A percentile compares a stretch with the other conserved stretches of the same genome.
Evolutionary conservation across 768 basidiomycete genomes (phyloP).

Genomic region (Epithele typhae): DNA sequence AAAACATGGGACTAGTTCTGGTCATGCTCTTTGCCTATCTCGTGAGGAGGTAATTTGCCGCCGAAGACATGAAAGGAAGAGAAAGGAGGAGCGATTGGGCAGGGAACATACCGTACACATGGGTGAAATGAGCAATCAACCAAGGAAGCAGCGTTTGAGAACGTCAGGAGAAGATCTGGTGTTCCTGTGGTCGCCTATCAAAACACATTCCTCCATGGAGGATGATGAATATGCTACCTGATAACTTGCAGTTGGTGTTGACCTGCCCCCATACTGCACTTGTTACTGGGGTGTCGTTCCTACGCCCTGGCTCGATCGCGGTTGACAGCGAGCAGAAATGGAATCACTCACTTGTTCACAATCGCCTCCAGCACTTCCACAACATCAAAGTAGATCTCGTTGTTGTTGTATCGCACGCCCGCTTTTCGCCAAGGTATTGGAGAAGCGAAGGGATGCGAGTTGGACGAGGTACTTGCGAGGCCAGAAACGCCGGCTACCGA

Average conservation of each 20-base stretch:
- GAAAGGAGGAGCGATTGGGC: slow-evolving; percentile 21
- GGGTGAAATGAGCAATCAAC: slow-evolving; percentile 87
- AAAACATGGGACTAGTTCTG: no score
- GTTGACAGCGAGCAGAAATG: no score
- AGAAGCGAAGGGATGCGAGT: slow-evolving; percentile 64
- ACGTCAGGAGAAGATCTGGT: slow-evolving; percentile 80
- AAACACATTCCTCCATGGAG: no score
- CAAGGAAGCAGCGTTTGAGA: slow-evolving; percentile 70
- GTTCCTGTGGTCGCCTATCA: no score
- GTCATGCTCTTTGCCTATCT: no score
- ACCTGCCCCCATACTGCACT: slow-evolving; percentile 74
- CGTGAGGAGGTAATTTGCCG: no score
- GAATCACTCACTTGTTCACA: slow-evolving; percentile 66
- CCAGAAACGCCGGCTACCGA: slow-evolving; percentile 49
- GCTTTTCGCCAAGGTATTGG: slow-evolving; percentile 93
- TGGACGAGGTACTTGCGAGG: slow-evolving; percentile 29
- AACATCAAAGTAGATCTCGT: slow-evolving; percentile 93
- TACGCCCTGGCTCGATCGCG: slow-evolving; percentile 24
- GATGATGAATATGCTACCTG: slow-evolving; percentile 41
- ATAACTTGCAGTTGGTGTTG: slow-evolving; percentile 71
- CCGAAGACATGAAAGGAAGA: background rate
- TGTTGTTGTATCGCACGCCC: slow-evolving; percentile 76
- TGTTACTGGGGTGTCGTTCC: slow-evolving; percentile 62
- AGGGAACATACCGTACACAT: slow-evolving; percentile 69
- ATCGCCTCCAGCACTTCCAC: slow-evolving; percentile 76